Evolutionary conservation across 352 stramenopile genomes (phyloP).

Genomic region (Globisporangium recalcitrans): DNA sequence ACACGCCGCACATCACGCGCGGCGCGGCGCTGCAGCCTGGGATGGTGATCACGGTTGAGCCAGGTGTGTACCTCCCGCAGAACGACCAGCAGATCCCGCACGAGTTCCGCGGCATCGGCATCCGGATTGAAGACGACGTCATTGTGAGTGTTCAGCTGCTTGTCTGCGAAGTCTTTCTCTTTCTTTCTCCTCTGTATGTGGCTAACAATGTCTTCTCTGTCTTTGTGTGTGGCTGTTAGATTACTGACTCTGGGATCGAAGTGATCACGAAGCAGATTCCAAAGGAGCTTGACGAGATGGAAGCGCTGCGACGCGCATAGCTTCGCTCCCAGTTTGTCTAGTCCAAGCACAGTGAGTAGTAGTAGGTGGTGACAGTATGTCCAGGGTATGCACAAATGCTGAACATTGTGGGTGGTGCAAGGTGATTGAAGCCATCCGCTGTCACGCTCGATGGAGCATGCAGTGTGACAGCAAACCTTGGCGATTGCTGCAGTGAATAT

Average conservation of each 20-base stretch:
- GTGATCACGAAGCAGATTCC: conserved; percentile 61
- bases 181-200: background rate
- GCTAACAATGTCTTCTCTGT: conserved; percentile 2
- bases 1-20: conserved; percentile 69
- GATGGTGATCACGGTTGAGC: conserved; percentile 83
- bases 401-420: no score
- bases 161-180: no score
- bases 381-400: no score
- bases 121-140: conserved; percentile 85
- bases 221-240: conserved; percentile 24
- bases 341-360: background rate
- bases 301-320: conserved; percentile 35
- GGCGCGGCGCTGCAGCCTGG: conserved; percentile 48
- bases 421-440: no score
- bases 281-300: conserved; percentile 69
- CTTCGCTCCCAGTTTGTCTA: background rate
- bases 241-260: conserved; percentile 70
- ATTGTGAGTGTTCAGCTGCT: conserved; percentile 48
- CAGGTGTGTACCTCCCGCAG: conserved; percentile 79
- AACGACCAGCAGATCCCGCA: conserved; percentile 54
- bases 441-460: no score
- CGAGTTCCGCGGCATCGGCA: conserved; percentile 78
- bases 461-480: no score
- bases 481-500: background rate
- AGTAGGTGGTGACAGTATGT: background rate